phyloP scores from a whole-genome alignment of 768 basidiomycete genomes.

The Xerocomus spinulosus region DNA sequence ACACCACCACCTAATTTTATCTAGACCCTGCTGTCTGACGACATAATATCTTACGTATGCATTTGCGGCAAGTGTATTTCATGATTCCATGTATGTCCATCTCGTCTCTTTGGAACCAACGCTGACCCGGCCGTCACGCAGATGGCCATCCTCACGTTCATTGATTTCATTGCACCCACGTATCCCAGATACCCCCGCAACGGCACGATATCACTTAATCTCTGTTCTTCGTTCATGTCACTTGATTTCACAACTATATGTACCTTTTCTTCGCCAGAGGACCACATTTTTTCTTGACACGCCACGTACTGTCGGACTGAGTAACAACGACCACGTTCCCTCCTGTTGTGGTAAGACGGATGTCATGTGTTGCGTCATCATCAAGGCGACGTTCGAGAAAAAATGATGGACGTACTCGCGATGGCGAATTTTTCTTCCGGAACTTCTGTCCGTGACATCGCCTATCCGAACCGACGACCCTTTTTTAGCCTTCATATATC shows the following conservation, averaged over 20 bases:
- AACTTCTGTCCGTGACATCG: not conserved
- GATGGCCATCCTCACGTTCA: slow-evolving; percentile 28
- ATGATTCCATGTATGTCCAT: slow-evolving; percentile 23
- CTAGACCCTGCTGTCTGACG: slow-evolving; percentile 20
- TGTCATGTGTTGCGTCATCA: not conserved
- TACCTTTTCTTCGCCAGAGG: not conserved
- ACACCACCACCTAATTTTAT: slow-evolving; percentile 24
- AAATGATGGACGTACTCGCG: too few species aligned
- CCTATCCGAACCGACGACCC: not conserved
- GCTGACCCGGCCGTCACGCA: slow-evolving; percentile 9
- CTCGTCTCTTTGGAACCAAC: not conserved
- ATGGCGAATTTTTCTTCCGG: not conserved
- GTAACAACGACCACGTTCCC: not conserved
- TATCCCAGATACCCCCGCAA: slow-evolving; percentile 27
- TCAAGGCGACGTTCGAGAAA: not conserved
- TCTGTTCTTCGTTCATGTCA: slow-evolving; percentile 24
- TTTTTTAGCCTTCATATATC: too few species aligned
- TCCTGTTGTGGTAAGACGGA: not conserved
- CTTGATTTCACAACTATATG: slow-evolving; percentile 15
- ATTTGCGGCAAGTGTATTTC: slow-evolving; percentile 27
- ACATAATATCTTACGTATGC: slow-evolving; percentile 27
- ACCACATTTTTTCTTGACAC: slow-evolving; percentile 8
- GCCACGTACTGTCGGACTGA: slow-evolving; percentile 4
- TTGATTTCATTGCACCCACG: slow-evolving; percentile 20
- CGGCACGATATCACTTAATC: slow-evolving; percentile 20